Evolutionary conservation across 2,329 filamentous ascomycete species (phyloP), one percentile per base, ranked within the genome.

Genomic region (Epichloe elymi): DNA sequence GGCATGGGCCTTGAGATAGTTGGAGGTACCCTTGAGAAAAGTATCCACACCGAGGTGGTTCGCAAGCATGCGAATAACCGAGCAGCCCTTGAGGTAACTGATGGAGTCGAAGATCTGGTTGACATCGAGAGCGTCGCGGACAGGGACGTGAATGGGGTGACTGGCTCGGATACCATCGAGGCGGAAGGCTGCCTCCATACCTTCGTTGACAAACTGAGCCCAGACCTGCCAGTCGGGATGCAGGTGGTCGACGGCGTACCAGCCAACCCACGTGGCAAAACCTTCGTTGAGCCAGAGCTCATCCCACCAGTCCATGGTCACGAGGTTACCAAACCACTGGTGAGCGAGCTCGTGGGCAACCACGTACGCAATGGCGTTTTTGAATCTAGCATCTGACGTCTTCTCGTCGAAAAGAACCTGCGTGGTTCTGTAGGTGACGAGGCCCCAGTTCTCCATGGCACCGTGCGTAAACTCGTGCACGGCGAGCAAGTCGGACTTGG

Each of bases 21-120:
- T 81, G 17, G 87, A 83, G 47, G 98, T 90, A 59, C 93, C 93
- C 63, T 86, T 83, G 49, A 98, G 74, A 75, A 98, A 98, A 1
- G 80, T 86, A 61, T 95, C 82, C 49, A 86, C 83, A 14, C 89
- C 89, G 17, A 98, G 80, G 66, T 97, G 87, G 60, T 85, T 84
- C 59, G 88, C 91, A 60, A 98, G 71, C 93, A 98, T 98, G 63
- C 93, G 86, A 63, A 98, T 93, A 53, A 93, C 87, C 2, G 91
- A 95, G 71, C 88, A 95, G 37, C 93, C 93, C 73, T 98, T 97
- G 55, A 94, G 76, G 65, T 97, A 98, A 69, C 87, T 94, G 69
- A 98, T 97, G 65, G 85, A 80, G 66, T 98, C 93, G 63, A 98
- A 98, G 57, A 97, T 95, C 67, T 98, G 93, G 67, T 97, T 94